phyloP scores from a whole-genome alignment of 2,329 filamentous ascomycete genomes.

The Coniella lustricola region DNA sequence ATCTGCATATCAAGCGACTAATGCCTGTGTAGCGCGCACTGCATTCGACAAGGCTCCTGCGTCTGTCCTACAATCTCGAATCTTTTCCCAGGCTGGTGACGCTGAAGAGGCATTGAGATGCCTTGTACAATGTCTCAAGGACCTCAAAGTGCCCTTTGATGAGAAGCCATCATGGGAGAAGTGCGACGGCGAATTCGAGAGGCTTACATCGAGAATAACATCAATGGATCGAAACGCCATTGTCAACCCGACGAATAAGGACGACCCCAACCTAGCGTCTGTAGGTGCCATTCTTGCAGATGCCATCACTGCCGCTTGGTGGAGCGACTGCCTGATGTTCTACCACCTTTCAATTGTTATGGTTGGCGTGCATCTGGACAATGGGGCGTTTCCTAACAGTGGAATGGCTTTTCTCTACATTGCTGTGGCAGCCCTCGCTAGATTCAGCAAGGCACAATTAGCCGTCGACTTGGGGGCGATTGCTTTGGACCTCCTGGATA shows the following conservation, averaged over 20 bases:
- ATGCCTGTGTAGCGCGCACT: slow-evolving; percentile 40
- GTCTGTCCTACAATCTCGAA: slow-evolving; percentile 74
- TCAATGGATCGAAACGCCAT: slow-evolving; percentile 45
- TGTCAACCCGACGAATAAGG: slow-evolving; percentile 33
- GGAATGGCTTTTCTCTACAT: slow-evolving; percentile 62
- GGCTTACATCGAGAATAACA: slow-evolving; percentile 52
- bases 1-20: not conserved
- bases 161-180: slow-evolving; percentile 63
- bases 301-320: slow-evolving; percentile 63
- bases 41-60: slow-evolving; percentile 76
- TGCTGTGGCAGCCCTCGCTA: slow-evolving; percentile 57
- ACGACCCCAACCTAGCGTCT: slow-evolving; percentile 50
- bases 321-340: slow-evolving; percentile 65
- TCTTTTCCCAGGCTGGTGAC: slow-evolving; percentile 69
- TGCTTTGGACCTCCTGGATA: slow-evolving; percentile 57
- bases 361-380: slow-evolving; percentile 56
- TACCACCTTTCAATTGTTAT: slow-evolving; percentile 64
- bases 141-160: slow-evolving; percentile 61
- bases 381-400: slow-evolving; percentile 62
- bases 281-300: slow-evolving; percentile 66
- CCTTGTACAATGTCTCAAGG: slow-evolving; percentile 63
- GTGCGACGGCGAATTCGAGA: slow-evolving; percentile 69
- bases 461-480: slow-evolving; percentile 58
- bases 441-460: slow-evolving; percentile 65
- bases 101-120: slow-evolving; percentile 60